These are phyloP conservation scores for Flaveria sonorensis DNA, from an alignment of 129 eudicot species.

Conservation along the genomic window DNA sequence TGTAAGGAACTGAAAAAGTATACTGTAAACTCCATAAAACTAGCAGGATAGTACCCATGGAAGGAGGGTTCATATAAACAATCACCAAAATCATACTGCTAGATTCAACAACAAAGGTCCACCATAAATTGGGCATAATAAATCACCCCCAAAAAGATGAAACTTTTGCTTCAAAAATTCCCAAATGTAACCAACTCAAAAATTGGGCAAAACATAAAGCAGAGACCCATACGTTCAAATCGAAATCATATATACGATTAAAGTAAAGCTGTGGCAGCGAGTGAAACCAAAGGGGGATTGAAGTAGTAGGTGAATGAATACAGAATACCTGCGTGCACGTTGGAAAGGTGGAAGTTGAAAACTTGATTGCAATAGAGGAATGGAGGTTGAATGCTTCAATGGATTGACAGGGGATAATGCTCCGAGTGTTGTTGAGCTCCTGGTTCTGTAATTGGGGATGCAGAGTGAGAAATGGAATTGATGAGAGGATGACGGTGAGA, in stretches of 20 bases:
- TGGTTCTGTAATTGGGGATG: constrained; percentile 7
- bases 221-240: not conserved
- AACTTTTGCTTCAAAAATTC: not conserved
- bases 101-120: not conserved
- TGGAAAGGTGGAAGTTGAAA: constrained; percentile 29
- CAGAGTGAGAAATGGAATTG: not conserved
- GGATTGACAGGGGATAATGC: constrained; percentile 27
- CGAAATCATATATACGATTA: not conserved
- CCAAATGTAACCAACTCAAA: constrained; percentile 7
- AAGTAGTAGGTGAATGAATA: constrained; percentile 3
- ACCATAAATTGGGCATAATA: too few relatives aligned
- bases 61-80: not conserved
- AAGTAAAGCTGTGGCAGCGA: not conserved
- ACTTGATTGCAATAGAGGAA: constrained; percentile 9
- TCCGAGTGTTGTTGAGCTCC: constrained; percentile 37
- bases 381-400: constrained; percentile 20
- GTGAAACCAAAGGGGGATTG: constrained; percentile 6
- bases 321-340: constrained; percentile 33
- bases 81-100: not conserved
- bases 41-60: not conserved
- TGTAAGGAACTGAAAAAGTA: not conserved
- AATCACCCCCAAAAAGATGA: constrained; percentile 17
- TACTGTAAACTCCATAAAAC: too few relatives aligned
- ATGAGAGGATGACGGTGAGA: not conserved
- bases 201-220: constrained; percentile 4